Evolutionary conservation across 2,329 filamentous ascomycete species (phyloP).

Genomic region (Arthrinium phaeospermum): DNA sequence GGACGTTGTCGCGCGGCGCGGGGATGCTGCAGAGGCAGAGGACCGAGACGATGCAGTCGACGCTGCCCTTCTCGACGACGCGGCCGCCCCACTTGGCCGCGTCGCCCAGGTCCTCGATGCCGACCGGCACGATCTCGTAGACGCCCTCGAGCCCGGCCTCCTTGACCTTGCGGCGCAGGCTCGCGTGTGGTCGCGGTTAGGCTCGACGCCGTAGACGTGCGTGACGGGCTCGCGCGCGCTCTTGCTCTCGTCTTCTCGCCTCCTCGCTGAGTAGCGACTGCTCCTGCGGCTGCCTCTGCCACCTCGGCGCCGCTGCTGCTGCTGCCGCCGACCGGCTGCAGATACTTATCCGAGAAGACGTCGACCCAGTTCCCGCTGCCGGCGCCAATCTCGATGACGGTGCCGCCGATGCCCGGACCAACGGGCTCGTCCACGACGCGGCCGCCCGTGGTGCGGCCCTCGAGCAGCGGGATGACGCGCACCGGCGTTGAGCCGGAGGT

Average conservation of each 20-base stretch:
- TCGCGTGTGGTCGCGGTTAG: slow-evolving; percentile 60
- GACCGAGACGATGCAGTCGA: slow-evolving; percentile 66
- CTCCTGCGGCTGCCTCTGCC: neutral
- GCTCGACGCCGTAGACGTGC: slow-evolving; percentile 68
- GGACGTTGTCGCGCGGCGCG: slow-evolving; percentile 60
- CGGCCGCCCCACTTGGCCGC: slow-evolving; percentile 48
- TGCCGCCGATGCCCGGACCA: slow-evolving; percentile 50
- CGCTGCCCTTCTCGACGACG: slow-evolving; percentile 56
- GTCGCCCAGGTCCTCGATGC: slow-evolving; percentile 62
- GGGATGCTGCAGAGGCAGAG: slow-evolving; percentile 70
- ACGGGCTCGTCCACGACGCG: slow-evolving; percentile 39
- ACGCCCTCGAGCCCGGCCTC: slow-evolving; percentile 59
- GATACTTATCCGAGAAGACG: slow-evolving; percentile 47
- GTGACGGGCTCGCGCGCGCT: slow-evolving; percentile 37
- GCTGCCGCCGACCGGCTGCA: slow-evolving; percentile 24
- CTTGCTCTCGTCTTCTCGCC: slow-evolving; percentile 17
- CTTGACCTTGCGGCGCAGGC: slow-evolving; percentile 52
- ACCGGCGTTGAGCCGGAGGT: slow-evolving; percentile 48
- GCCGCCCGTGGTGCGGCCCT: slow-evolving; percentile 52
- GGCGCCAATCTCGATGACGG: slow-evolving; percentile 67
- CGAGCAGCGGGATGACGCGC: slow-evolving; percentile 59
- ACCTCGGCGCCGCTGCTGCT: neutral
- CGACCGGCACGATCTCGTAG: slow-evolving; percentile 68
- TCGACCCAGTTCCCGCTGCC: slow-evolving; percentile 66
- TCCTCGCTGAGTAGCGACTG: neutral